Evolutionary conservation across 768 basidiomycete genomes (phyloP).

Genomic region (Rhodotorula babjevae): DNA sequence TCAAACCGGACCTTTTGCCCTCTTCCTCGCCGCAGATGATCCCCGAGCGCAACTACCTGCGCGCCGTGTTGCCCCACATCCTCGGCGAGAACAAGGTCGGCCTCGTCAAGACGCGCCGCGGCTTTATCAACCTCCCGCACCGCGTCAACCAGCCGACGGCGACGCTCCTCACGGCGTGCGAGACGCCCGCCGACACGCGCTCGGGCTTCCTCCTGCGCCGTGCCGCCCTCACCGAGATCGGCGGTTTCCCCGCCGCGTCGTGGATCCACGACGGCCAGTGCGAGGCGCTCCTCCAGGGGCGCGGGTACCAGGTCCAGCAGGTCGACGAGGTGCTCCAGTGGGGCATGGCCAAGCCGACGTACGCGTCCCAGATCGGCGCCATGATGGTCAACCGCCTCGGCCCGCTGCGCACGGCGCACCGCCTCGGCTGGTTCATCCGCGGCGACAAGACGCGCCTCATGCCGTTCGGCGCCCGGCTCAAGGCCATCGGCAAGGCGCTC

Average conservation of each 20-base stretch:
- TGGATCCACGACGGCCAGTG: constrained; percentile 42
- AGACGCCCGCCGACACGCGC: constrained; percentile 37
- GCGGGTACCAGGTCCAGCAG: constrained; percentile 36
- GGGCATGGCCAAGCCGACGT: constrained; percentile 38
- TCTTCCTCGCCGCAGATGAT: constrained; percentile 32
- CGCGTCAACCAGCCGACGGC: constrained; percentile 25
- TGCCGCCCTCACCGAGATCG: constrained; percentile 39
- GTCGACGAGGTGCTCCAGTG: constrained; percentile 41
- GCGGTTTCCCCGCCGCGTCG: constrained; percentile 40
- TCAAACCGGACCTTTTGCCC: too few relatives aligned
- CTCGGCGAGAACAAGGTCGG: constrained; percentile 35
- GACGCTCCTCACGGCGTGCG: constrained; percentile 38
- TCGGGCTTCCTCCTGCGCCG: constrained; percentile 42
- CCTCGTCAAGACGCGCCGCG: constrained; percentile 40
- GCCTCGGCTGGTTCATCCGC: constrained; percentile 29
- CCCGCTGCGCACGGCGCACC: constrained; percentile 30
- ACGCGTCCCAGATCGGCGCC: constrained; percentile 21
- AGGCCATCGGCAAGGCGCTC: constrained; percentile 26
- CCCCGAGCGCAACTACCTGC: constrained; percentile 40
- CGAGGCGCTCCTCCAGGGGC: constrained; percentile 37
- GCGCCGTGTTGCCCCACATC: constrained; percentile 38
- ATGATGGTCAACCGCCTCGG: constrained; percentile 39
- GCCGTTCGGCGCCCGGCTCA: constrained; percentile 28
- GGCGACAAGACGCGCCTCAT: constrained; percentile 33
- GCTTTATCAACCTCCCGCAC: constrained; percentile 43